Conservation (phyloP, 2,329 filamentous ascomycete species). For the Fusarium mexicanum region DNA sequence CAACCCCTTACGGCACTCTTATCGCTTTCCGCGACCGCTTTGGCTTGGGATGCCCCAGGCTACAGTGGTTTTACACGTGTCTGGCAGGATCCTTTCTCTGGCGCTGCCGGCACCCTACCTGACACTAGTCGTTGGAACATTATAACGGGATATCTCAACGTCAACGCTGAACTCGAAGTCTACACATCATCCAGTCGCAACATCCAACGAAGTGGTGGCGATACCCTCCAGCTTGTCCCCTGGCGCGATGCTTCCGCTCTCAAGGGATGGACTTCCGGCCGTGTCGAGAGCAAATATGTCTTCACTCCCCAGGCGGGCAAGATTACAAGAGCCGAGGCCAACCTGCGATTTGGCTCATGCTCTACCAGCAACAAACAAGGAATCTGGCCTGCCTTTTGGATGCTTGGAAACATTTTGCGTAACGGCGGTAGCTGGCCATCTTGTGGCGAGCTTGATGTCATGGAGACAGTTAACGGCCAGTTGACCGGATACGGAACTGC, state of each 20-base stretch:
- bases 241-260: constrained; percentile 46
- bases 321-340: constrained; percentile 54
- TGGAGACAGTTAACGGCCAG: constrained; percentile 35
- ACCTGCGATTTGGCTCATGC: constrained; percentile 58
- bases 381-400: constrained; percentile 47
- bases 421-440: constrained; percentile 37
- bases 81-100: constrained; percentile 59
- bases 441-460: constrained; percentile 34
- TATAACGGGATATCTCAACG: constrained; percentile 50
- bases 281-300: constrained; percentile 57
- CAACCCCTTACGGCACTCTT: not conserved
- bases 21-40: not conserved
- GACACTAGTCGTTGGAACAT: constrained; percentile 57
- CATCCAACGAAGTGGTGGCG: constrained; percentile 59
- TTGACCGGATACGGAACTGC: constrained; percentile 31
- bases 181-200: constrained; percentile 58
- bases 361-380: constrained; percentile 53
- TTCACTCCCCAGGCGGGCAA: constrained; percentile 56
- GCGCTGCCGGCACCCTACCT: constrained; percentile 49
- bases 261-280: constrained; percentile 59
- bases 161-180: constrained; percentile 59
- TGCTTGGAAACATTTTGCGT: constrained; percentile 36
- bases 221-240: constrained; percentile 61
- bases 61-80: constrained; percentile 53
- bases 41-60: constrained; percentile 46